Base-by-base conservation (phyloP, 148 eudicot species). In the Drosera capensis region DNA sequence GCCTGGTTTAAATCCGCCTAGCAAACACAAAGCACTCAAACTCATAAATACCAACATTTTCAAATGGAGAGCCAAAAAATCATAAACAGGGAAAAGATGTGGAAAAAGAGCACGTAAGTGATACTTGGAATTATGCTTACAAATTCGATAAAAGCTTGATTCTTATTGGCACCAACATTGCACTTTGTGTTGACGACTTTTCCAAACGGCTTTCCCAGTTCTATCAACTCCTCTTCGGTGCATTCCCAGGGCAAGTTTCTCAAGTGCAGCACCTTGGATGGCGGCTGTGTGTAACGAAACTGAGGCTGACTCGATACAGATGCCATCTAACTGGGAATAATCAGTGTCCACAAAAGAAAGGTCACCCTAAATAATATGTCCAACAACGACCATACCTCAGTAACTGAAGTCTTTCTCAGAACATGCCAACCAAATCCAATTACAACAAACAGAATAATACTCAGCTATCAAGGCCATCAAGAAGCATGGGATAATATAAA, bases 201-300 rank as follows among this genome's bases (percentile, higher is more conserved):
- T 2, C 90, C 90, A 36, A 80, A 80, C 24, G 84, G 90, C 42
- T 68, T 77, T 51, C 80, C 64, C 28, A 80, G 65, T 66, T 77
- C 80, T 25, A 73, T 54, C 4, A 80, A 75, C 71, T 80, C 90
- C 48, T 80, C 90, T 46, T 80, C 80, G 25, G 43, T 55, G 64
- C 90, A 77, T 56, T 80, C 90, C 84, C 84, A 80, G n/a, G 90
- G 90, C 24, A 80, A 69, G 67, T 80, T 77, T 30, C 90, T 71
- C 53, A 80, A 63, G 60, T 80, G 90, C 22, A 80, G 71, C 21
- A 80, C 90, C 64, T 77, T 80, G 26, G 90, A 80, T 41, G 90
- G 90, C 37, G 90, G 74, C 65, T 77, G 90, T 8, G 84, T 71
- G 71, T 71, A 73, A 51, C 90, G 64, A 25, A 80, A 80, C 58